These are phyloP conservation scores for Colletotrichum somersetense DNA, from an alignment of 2,329 filamentous ascomycete species.

Conservation along the genomic window DNA sequence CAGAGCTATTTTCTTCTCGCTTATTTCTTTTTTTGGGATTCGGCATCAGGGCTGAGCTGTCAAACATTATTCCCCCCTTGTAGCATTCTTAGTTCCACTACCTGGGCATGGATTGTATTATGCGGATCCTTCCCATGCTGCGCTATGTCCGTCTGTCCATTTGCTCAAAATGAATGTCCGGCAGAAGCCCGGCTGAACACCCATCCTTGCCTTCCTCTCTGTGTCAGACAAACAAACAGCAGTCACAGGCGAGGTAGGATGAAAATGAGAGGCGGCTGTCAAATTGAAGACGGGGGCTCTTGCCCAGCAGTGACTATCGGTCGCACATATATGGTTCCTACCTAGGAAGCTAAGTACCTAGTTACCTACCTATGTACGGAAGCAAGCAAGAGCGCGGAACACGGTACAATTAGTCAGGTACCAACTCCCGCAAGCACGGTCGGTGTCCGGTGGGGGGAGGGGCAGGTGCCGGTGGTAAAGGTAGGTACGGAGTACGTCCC, in stretches of 20 bases:
- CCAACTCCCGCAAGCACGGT: constrained; percentile 3
- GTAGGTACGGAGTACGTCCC: background rate
- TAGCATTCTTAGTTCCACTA: constrained; percentile 4
- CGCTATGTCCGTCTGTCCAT: background rate
- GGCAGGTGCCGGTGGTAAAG: background rate
- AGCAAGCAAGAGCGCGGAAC: background rate
- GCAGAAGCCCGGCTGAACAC: constrained; percentile 16
- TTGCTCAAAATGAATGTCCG: background rate
- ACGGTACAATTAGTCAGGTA: background rate
- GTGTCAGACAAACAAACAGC: background rate
- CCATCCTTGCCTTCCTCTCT: background rate
- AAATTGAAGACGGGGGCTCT: background rate
- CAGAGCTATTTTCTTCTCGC: background rate
- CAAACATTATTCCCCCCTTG: background rate
- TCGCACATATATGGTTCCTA: background rate
- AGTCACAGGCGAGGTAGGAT: background rate
- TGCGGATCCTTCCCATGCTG: background rate
- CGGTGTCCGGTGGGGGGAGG: background rate
- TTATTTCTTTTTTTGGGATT: background rate
- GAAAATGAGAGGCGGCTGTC: background rate
- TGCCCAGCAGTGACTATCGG: constrained; percentile 9
- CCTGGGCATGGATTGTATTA: background rate
- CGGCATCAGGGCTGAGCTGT: constrained; percentile 8
- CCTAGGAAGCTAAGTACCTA: too few relatives aligned
- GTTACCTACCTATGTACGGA: too few relatives aligned